Evolutionary conservation across 2,329 filamentous ascomycete species (phyloP).

Genomic region (Ophiosphaerella narmari): DNA sequence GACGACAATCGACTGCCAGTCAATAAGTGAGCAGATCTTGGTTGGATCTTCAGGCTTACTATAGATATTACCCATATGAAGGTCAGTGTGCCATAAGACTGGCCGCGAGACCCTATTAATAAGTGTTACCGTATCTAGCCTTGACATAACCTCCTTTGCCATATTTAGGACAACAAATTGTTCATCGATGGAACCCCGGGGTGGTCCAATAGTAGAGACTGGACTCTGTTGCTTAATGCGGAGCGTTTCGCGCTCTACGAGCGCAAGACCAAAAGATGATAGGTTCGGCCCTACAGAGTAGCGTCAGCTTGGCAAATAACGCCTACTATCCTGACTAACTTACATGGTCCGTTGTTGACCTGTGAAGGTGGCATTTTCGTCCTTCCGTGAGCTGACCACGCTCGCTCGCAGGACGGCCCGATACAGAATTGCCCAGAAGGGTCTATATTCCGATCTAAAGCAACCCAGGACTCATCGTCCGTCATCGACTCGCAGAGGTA

Average conservation of each 20-base stretch:
- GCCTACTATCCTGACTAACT: background rate
- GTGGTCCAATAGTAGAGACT: slow-evolving; percentile 4
- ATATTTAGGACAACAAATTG: slow-evolving; percentile 13
- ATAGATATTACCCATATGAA: slow-evolving; percentile 48
- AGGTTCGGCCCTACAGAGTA: slow-evolving; percentile 18
- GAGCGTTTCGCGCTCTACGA: slow-evolving; percentile 20
- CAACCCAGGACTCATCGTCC: slow-evolving; percentile 4
- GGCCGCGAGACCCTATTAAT: slow-evolving; percentile 8
- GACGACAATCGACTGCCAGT: slow-evolving; percentile 32
- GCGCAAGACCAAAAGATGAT: slow-evolving; percentile 21
- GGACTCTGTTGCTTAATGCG: slow-evolving; percentile 5
- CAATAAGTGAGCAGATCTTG: slow-evolving; percentile 26
- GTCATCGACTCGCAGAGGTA: slow-evolving; percentile 31
- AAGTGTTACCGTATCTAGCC: slow-evolving; percentile 9
- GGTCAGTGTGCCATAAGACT: slow-evolving; percentile 37
- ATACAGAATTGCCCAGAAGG: slow-evolving; percentile 21
- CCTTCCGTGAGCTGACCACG: slow-evolving; percentile 9
- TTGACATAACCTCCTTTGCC: slow-evolving; percentile 17
- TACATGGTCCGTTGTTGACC: slow-evolving; percentile 19
- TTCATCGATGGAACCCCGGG: slow-evolving; percentile 16
- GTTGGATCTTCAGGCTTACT: slow-evolving; percentile 21
- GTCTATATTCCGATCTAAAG: slow-evolving; percentile 9
- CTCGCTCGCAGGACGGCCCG: slow-evolving; percentile 22
- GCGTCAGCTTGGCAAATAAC: slow-evolving; percentile 10
- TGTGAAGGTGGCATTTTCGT: slow-evolving; percentile 1